Evolutionary conservation across 1,139 yeast species (phyloP).

Genomic region (Casaregolazyma suthepensis): DNA sequence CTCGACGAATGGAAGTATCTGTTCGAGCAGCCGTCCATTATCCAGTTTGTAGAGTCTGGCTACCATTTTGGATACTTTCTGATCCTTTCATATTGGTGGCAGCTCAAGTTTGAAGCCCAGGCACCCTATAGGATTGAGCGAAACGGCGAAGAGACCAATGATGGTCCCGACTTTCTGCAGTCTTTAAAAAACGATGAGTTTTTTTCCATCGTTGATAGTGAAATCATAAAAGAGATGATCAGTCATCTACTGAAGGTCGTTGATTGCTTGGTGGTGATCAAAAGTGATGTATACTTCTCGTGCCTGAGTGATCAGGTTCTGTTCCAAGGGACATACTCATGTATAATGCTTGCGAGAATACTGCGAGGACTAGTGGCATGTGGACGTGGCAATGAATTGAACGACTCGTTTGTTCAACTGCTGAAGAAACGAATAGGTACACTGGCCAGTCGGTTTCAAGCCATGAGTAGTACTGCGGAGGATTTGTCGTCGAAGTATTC

Average conservation of each 20-base stretch:
- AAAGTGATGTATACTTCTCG: slow-evolving; percentile 59
- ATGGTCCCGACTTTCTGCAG: slow-evolving; percentile 3
- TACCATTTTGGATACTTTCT: slow-evolving; percentile 59
- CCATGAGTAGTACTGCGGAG: slow-evolving; percentile 18
- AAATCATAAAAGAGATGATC: slow-evolving; percentile 22
- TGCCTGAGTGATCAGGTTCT: slow-evolving; percentile 65
- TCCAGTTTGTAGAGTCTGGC: slow-evolving; percentile 68
- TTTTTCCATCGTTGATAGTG: slow-evolving; percentile 17
- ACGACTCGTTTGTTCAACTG: slow-evolving; percentile 8
- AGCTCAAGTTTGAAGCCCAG: slow-evolving; percentile 9
- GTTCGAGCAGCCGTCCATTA: slow-evolving; percentile 55
- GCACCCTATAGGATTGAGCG: not conserved
- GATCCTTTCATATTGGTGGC: slow-evolving; percentile 37
- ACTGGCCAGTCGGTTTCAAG: slow-evolving; percentile 19
- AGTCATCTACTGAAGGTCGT: slow-evolving; percentile 42
- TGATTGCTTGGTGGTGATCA: slow-evolving; percentile 38
- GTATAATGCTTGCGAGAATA: slow-evolving; percentile 39
- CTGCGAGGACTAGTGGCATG: slow-evolving; percentile 10
- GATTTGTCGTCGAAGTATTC: slow-evolving; percentile 24
- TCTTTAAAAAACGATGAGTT: slow-evolving; percentile 15
- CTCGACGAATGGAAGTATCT: slow-evolving; percentile 65
- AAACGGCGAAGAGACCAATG: slow-evolving; percentile 6
- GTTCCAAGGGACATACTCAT: slow-evolving; percentile 49
- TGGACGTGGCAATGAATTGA: slow-evolving; percentile 1
- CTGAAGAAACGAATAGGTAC: slow-evolving; percentile 12